Conservation (phyloP, 148 eudicot genomes). For the Camellia granthamiana region DNA sequence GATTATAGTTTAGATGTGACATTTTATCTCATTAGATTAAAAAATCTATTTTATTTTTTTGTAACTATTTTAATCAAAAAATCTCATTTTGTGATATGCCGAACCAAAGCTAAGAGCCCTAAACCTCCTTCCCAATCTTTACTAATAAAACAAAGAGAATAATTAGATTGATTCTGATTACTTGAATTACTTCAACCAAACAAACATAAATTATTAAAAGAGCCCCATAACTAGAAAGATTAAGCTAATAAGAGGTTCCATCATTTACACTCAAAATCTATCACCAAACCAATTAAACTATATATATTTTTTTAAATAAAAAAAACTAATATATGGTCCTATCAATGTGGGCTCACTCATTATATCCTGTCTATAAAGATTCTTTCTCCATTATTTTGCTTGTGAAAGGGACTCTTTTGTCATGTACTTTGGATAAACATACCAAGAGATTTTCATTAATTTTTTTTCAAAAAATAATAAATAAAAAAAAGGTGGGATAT, state of each 20-base stretch:
- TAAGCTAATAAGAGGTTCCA: constrained; percentile 3
- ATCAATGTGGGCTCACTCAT: constrained; percentile 29
- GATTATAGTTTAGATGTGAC: no score
- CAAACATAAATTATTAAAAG: neutral
- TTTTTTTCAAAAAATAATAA: no score
- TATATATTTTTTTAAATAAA: neutral
- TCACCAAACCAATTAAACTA: constrained; percentile 12
- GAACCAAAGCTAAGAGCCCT: neutral
- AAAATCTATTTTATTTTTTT: no score
- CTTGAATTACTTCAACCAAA: neutral
- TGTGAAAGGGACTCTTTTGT: constrained; percentile 33
- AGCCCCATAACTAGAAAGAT: neutral
- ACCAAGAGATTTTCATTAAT: neutral
- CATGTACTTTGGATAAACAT: constrained; percentile 19
- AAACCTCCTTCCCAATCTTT: neutral
- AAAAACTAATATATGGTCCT: neutral
- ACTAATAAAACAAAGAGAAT: neutral
- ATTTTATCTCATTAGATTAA: no score
- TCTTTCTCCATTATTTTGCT: constrained; percentile 33
- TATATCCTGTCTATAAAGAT: constrained; percentile 33
- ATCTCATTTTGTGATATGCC: no score
- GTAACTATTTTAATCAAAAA: no score
- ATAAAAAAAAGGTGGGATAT: constrained; percentile 13
- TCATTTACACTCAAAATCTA: constrained; percentile 16
- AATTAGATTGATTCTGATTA: neutral